Conservation (phyloP, 331 rosid genomes). For the Rhamnella rubrinervis region DNA sequence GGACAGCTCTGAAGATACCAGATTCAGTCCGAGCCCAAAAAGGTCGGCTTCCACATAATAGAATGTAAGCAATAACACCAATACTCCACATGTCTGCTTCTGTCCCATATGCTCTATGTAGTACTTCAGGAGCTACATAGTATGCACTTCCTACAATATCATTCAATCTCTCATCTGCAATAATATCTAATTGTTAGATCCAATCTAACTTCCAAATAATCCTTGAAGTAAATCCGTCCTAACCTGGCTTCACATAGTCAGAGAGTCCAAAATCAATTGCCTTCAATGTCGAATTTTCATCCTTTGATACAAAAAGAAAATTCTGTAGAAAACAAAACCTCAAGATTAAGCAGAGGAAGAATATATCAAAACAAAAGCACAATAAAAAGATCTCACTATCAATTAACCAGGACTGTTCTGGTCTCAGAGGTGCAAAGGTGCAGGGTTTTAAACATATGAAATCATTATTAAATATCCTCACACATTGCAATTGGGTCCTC, state of each 20-base stretch:
- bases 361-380: neutral
- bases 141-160: slow-evolving; percentile 96
- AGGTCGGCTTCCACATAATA: slow-evolving; percentile 91
- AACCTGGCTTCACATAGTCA: slow-evolving; percentile 93
- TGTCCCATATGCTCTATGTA: slow-evolving; percentile 87
- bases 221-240: slow-evolving; percentile 1
- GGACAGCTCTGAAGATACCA: slow-evolving; percentile 82
- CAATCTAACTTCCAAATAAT: neutral
- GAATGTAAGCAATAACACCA: slow-evolving; percentile 94
- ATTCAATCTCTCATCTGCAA: slow-evolving; percentile 85
- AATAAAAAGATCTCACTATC: slow-evolving; percentile 3
- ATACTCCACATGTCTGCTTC: slow-evolving; percentile 99
- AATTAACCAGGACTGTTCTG: no score
- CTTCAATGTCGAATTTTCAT: slow-evolving; percentile 63
- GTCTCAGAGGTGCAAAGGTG: neutral
- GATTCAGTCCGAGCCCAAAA: slow-evolving; percentile 98
- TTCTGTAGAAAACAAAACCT: slow-evolving; percentile 54
- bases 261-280: slow-evolving; percentile 93
- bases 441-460: neutral
- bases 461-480: no score
- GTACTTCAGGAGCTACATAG: slow-evolving; percentile 95
- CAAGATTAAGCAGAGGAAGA: slow-evolving; percentile 21
- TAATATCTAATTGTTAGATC: slow-evolving; percentile 23
- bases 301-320: slow-evolving; percentile 71
- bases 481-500: no score